Evolutionary conservation across 345 rosid species (phyloP), one percentile per base, ranked within the genome.

Genomic region (Lepidium aucheri): DNA sequence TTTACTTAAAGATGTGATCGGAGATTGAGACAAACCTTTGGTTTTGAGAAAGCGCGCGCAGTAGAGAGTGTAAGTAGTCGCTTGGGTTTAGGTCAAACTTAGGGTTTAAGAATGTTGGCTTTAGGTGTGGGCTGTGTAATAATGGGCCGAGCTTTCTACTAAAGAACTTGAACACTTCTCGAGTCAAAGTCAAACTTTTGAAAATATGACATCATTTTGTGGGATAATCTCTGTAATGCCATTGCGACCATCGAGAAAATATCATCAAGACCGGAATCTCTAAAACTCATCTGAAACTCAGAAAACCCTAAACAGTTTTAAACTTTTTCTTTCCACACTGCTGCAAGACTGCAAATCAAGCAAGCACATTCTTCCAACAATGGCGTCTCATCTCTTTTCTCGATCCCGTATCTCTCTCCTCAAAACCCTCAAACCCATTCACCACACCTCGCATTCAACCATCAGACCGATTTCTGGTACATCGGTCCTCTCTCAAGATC

Each of bases 401-500:
- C 79, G 89, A 40, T 74, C 80, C 35, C 78, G 78, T 24, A 68
- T 67, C 65, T 67, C 74, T 54, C 74, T 82, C 0, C 60, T 80
- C 66, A 77, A 71, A 73, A 74, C 78, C 69, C 73, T 81, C 4
- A 69, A 64, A 76, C 75, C 77, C 10, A 67, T 16, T 17, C 53
- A 43, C 4, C 10, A 32, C 9, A 8, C 47, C 20, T 18, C 60
- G 5, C 35, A 5, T 53, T 47, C 60, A 35, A 1, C 49, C 60
- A 56, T 72, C 76, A 86, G 81, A 35, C 36, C 77, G 59, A 82
- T 90, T 60, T 79, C 94, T 74, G 77, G 89, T 8, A 79, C 84
- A 74, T 52, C 85, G 14, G 80, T 65, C 76, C 89, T 88, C 36
- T 85, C 75, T 13, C 97, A 93, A 69, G 82, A 85, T 59, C 82